A percentile compares a stretch with the other conserved stretches of the same genome.
These are phyloP conservation scores for Neurospora sp. DNA, from an alignment of 2,329 filamentous ascomycete species.

Conservation along the genomic window DNA sequence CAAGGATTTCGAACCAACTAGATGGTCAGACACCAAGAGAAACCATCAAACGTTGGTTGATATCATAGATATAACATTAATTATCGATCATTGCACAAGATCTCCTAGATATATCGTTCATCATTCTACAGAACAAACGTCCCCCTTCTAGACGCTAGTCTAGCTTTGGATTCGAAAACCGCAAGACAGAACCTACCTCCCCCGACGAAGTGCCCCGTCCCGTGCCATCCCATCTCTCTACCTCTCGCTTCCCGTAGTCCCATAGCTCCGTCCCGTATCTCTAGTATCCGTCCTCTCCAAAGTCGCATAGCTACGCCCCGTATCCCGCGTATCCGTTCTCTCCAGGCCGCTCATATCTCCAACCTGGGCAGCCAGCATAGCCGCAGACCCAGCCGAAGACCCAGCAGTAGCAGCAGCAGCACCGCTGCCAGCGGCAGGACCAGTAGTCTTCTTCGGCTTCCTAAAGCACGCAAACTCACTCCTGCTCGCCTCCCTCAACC, in stretches of 20 bases:
- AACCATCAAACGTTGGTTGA: neutral
- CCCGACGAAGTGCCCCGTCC: neutral
- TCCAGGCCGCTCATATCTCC: conserved; percentile 5
- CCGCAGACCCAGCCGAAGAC: neutral
- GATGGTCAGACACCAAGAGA: neutral
- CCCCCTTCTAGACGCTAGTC: neutral
- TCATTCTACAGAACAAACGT: too few relatives aligned
- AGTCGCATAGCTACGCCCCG: conserved; percentile 10
- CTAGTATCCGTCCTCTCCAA: conserved; percentile 2
- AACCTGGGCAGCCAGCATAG: neutral
- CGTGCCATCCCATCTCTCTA: neutral
- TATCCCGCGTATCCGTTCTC: conserved; percentile 13
- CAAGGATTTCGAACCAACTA: neutral
- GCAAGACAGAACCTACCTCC: neutral
- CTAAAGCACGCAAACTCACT: conserved; percentile 84
- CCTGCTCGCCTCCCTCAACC: conserved; percentile 68
- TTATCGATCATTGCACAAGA: neutral
- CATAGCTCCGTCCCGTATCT: neutral
- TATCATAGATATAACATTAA: neutral
- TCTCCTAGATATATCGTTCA: too few relatives aligned
- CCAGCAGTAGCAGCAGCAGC: neutral
- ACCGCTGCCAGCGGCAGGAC: neutral
- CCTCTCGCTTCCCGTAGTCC: neutral
- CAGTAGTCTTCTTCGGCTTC: conserved; percentile 42
- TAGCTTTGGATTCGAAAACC: neutral